Evolutionary conservation across 495 filamentous ascomycete species (phyloP), one percentile per base, ranked within the genome.

Genomic region (Pyrenopolyporus hunteri): DNA sequence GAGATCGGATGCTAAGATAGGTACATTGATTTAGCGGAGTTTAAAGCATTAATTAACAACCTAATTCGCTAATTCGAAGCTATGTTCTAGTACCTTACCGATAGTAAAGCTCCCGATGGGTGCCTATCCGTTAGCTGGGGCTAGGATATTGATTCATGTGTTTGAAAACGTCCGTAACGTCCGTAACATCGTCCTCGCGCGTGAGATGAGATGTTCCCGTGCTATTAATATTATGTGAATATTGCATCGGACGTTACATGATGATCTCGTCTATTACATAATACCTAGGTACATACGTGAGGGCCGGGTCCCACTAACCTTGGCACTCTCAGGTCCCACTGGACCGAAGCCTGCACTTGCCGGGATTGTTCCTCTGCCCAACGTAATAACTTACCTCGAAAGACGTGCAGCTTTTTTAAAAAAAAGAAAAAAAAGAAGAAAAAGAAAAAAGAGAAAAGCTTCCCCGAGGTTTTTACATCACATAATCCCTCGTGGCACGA

Each of bases 381-480:
- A 63, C 59, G 23, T 17, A 48, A 52, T n/a, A 33, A 46, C 43
- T 46, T 46, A 7, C 23, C 14, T 29, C 11, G 22, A 11, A 46
- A 46, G 43, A 46, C 37, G 19, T 59, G 48, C 48, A 59, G 51
- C 56, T 62, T 55, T n/a, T n/a, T n/a, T n/a, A n/a, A n/a, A 39
- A 13, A 22, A 67, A 68, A 29, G 4, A 29, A 29, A 29, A 29
- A 29, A 29, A 9, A 9, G 5, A 29, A 29, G 9, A 29, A 29
- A 29, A 29, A 29, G 9, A 39, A 13, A 19, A 67, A 68, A 51
- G 71, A 53, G 16, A 33, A 47, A 56, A 51, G 65, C 63, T 39
- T 72, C 74, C 70, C 63, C 65, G 66, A 69, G 63, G 63, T 73
- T 73, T 80, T 77, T 75, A 70, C 70, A 67, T 66, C 66, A 63